Base-by-base conservation (phyloP, 2,329 filamentous ascomycete genomes). In the Aspergillus fijiensis region DNA sequence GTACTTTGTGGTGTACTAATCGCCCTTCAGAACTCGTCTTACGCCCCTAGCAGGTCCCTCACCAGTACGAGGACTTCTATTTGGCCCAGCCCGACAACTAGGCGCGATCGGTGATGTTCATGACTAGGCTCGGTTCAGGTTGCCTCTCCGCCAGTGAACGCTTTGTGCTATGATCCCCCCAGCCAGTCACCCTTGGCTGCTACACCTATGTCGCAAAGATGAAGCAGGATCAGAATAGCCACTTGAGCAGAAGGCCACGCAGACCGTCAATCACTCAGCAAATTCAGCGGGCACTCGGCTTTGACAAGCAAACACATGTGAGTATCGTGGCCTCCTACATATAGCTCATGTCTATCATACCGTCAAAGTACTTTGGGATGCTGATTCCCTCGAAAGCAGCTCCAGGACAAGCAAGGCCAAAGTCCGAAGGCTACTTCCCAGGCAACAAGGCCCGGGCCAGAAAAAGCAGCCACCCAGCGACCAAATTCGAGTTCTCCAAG, bases 231-330 rank as follows among this genome's bases (percentile, higher is more conserved):
- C 59, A 60, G 21, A 48, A 59, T 14, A 53, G 31, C 35, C 51
- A n/a, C 19, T 61, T 60, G 21, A 57, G 29, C 12, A 55, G 27
- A 52, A 65, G 62, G 47, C 59, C 60, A 49, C 64, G 65, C 27
- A 63, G 67, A 53, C 56, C 60, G n/a, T 70, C 67, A 10, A 59
- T 70, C 51, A 63, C 68, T 16, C 58, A 63, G 39, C 65, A 66
- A 12, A 35, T 70, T 21, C 67, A 69, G 29, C 66, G 68, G 25
- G 60, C 68, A 39, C 59, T 69, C 10, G 63, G 61, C 58, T 25
- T 60, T 19, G 65, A 67, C 27, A 67, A 59, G 53, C 27, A 50
- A 31, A 58, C 42, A 12, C 59, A 59, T 60, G 65, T 69, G 58
- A 64, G 66, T 57, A 25, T n/a, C 23, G 6, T 29, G 16, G 16